Base-by-base conservation (phyloP, 2,329 filamentous ascomycete species). In the Fusarium scirpi region DNA sequence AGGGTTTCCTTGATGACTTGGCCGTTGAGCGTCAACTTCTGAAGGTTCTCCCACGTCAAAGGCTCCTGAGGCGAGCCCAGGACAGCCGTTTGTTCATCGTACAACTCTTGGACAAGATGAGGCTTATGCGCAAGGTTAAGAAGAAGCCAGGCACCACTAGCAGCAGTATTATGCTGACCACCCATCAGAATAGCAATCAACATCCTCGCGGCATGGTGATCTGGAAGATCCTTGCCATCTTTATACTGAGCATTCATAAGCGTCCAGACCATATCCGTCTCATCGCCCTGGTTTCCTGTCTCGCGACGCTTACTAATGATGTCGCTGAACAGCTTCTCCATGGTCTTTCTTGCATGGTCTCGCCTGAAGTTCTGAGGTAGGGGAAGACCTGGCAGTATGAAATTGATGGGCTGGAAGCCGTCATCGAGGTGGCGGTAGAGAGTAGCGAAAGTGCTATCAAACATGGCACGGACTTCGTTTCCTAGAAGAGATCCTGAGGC, bases 151-250 rank as follows among this genome's bases (percentile, higher is more conserved):
- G 93, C 88, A 70, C 89, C 90, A 24, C 92, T 94, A 12, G 93
- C 93, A 5, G 93, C 93, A 2, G 93, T 95, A 3, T 92, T 94
- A 82, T 97, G 93, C 78, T 97, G 93, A 54, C 93, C 93, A 59
- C 92, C 93, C 93, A 97, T 96, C 57, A 97, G 87, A 22, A 97
- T 86, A 2, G 93, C 93, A 79, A 97, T 97, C 91, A 97, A 93
- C 87, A 97, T 94, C 80, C 95, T 91, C 6, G 94, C 93, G 57
- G 96, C 88, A 79, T 97, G 93, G 71, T 91, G 85, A 75, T 97
- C 93, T 2, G 94, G 91, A 10, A 97, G 85, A 5, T 85, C 83
- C 16, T 84, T 89, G 71, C 93, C 93, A 73, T 94, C 88, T 82
- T 97, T 97, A 85, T 97, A 97, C 20, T 84, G 86, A 67, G 90